Percentiles rank a stretch among this genome's conserved stretches.
These are phyloP conservation scores for Trichoderma harzianum DNA, from an alignment of 2,329 filamentous ascomycete genomes.

Conservation along the genomic window DNA sequence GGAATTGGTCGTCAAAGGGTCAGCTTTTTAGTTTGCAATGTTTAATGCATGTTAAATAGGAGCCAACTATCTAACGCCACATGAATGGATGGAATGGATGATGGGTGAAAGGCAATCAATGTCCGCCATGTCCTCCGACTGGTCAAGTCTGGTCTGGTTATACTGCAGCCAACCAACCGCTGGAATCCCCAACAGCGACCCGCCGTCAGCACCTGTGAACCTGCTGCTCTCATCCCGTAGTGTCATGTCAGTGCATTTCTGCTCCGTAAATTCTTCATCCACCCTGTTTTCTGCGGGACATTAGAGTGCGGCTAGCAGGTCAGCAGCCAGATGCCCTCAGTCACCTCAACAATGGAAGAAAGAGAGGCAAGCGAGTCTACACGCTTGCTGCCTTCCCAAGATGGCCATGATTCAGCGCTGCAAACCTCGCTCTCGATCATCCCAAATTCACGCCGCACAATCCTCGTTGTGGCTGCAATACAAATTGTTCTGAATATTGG, in stretches of 20 bases:
- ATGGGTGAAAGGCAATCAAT: not conserved
- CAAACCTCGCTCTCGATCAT: not conserved
- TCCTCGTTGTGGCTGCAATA: not conserved
- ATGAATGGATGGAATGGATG: not conserved
- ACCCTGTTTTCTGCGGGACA: not conserved
- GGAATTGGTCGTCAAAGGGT: not conserved
- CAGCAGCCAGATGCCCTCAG: not conserved
- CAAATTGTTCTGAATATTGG: not conserved
- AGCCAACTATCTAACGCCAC: not conserved
- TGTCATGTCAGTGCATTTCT: not conserved
- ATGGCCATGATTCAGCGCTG: not conserved
- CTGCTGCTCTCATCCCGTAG: not conserved
- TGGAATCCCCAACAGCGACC: not conserved
- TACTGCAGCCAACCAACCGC: not conserved
- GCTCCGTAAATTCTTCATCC: not conserved
- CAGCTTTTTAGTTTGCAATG: not conserved
- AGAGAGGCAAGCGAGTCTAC: not conserved
- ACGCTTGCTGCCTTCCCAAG: not conserved
- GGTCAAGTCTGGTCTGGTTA: not conserved
- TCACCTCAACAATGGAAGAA: not conserved
- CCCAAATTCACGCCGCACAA: not conserved
- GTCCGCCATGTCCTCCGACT: not conserved
- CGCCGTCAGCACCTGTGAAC: not conserved
- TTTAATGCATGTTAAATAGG: not conserved
- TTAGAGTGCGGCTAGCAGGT: not conserved